These are phyloP conservation scores for Leccinum aurantiacum DNA, from an alignment of 768 basidiomycete genomes.

Conservation along the genomic window DNA sequence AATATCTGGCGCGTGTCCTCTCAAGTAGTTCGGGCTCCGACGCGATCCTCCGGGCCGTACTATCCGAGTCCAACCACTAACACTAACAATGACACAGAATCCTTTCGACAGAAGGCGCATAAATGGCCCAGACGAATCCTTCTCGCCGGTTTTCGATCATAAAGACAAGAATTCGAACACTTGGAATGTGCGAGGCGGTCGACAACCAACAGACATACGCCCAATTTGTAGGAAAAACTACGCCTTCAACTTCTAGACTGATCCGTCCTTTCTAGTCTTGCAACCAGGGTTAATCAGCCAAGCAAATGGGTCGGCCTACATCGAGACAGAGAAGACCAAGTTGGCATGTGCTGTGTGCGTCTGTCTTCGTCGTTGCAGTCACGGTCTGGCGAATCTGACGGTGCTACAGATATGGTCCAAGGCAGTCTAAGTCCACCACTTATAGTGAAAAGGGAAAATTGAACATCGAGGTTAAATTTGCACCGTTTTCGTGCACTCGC, in stretches of 20 bases:
- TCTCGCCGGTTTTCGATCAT: conserved; percentile 57
- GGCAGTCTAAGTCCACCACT: conserved; percentile 73
- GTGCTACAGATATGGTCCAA: conserved; percentile 68
- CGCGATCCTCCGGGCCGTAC: neutral
- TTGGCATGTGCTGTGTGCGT: conserved; percentile 93
- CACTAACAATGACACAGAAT: conserved; percentile 45
- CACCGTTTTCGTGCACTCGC: conserved; percentile 83
- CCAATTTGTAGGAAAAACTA: conserved; percentile 70
- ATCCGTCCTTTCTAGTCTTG: conserved; percentile 55
- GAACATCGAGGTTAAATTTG: conserved; percentile 95
- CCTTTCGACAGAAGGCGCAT: conserved; percentile 83
- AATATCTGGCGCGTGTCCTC: neutral
- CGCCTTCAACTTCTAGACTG: conserved; percentile 2
- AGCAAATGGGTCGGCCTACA: conserved; percentile 96
- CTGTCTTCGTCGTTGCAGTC: neutral
- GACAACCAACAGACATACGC: conserved; percentile 65
- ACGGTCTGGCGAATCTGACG: neutral
- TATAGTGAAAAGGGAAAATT: conserved; percentile 88
- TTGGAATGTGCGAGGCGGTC: conserved; percentile 43
- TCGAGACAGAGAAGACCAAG: conserved; percentile 90
- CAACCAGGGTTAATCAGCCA: conserved; percentile 88
- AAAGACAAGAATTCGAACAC: conserved; percentile 11
- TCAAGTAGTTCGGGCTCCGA: neutral
- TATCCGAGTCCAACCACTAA: neutral
- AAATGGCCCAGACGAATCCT: conserved; percentile 87